Evolutionary conservation across 75 land plant species (phyloP), one percentile per base, ranked within the genome.

Genomic region (Picea sitchensis): DNA sequence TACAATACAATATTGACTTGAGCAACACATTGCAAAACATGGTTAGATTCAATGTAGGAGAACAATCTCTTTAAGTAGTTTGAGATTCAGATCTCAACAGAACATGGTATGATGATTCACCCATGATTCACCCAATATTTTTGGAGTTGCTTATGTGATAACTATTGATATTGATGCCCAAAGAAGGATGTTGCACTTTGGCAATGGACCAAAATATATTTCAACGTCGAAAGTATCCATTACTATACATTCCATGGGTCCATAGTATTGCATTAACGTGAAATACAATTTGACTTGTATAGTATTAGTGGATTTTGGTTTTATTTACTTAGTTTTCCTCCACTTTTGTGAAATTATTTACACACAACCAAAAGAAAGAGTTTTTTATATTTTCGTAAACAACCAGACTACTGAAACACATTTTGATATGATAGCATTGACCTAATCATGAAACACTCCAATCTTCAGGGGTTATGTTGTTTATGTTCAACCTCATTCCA

Each of bases 41-140:
- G 12, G 26, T 59, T 26, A 9, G 96, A 76, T 81, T 95, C 26
- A 95, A 95, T 77, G 98, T 95, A 20, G 98, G 98, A 38, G 98
- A 96, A 32, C 75, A 75, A 63, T 76, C 75, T 14, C 81, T 95
- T 26, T 79, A 77, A 18, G 86, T 91, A 1, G 31, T 68, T 6
- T 6, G 71, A n/a, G 98, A 95, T 77, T 92, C 97, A 0, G 76
- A 84, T 5, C 64, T 90, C 63, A 90, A 71, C 71, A 76, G 98
- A 61, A 71, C 81, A 1, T 95, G 98, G 98, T 51, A 44, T 54
- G 79, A 77, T 59, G 98, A 95, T 76, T 76, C 26, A 26, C 26
- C 26, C 26, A 26, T 26, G 26, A 26, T 26, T 26, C 81, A 0
- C 81, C 79, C 0, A 91, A 84, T 69, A 77, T 89, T 11, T 84